Evolutionary conservation across 2,329 filamentous ascomycete species (phyloP), one percentile per base, ranked within the genome.

Genomic region (Penicillium griseofulvum): DNA sequence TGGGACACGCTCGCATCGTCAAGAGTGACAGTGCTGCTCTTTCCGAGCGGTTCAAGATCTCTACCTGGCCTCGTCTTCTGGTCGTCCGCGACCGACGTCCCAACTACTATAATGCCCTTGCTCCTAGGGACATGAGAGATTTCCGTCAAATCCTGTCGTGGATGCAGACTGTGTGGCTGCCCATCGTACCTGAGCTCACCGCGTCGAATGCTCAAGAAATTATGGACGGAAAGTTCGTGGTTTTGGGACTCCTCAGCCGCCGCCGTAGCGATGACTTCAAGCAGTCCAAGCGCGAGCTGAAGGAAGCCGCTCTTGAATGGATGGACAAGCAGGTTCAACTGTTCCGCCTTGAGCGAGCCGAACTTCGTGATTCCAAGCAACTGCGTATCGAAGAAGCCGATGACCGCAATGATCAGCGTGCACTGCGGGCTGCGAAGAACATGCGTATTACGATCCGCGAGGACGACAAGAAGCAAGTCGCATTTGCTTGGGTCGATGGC

Each of bases 101-200:
- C 37, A 93, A 87, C 1, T 97, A 97, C 74, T 99, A 95, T 73
- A 89, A 86, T 28, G 90, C 89, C 8, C 81, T 97, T 37, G 89
- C 91, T 0, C 94, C 94, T 0, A 85, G 88, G 66, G 91, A 96
- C 65, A 97, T 97, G 90, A 87, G 94, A 55, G 90, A 99, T 68
- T 88, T 88, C 57, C 83, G 86, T 50, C 84, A 86, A 63, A 84
- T 99, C 11, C 79, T 96, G 17, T 82, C 83, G 54, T 99, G 94
- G 94, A 97, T 99, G 92, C 89, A 89, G 71, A 90, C 87, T 2
- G 91, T 96, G 16, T 99, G 95, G 94, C 81, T 97, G 17, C 94
- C 94, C 0, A 90, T 99, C 54, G 91, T 99, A 11, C 93, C 94
- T 0, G 94, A 99, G 72, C 81, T 99, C 52, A 96, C 90, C 0